Conservation (phyloP, 352 stramenopile species). For the Phytophthora pistaciae region DNA sequence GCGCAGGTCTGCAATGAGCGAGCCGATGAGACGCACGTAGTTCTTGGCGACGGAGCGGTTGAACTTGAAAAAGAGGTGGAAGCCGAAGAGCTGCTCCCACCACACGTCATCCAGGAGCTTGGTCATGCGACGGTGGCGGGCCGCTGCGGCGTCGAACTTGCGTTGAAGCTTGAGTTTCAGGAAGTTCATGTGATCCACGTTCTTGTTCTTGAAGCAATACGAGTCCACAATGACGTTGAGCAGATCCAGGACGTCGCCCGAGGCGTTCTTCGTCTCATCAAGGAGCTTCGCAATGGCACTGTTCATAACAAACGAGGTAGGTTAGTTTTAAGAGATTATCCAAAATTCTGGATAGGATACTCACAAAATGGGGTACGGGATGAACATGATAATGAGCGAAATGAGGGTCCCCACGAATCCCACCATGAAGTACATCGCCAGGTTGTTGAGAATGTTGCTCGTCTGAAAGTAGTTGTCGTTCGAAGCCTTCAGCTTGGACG, state of each 20-base stretch:
- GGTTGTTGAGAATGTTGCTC: slow-evolving; percentile 75
- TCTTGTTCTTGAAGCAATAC: slow-evolving; percentile 92
- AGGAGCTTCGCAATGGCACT: slow-evolving; percentile 70
- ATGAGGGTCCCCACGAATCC: slow-evolving; percentile 76
- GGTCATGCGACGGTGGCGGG: slow-evolving; percentile 67
- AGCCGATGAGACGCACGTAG: slow-evolving; percentile 72
- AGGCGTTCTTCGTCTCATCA: slow-evolving; percentile 53
- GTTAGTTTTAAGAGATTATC: too few relatives aligned
- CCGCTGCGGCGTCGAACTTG: slow-evolving; percentile 69
- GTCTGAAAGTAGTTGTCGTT: slow-evolving; percentile 63
- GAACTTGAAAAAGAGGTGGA: slow-evolving; percentile 74
- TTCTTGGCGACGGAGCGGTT: slow-evolving; percentile 76
- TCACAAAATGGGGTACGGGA: slow-evolving; percentile 85
- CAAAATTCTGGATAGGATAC: slow-evolving; percentile 15
- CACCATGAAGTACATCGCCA: slow-evolving; percentile 82
- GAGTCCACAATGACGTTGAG: slow-evolving; percentile 87
- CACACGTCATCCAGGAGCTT: slow-evolving; percentile 74
- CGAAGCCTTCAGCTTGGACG: slow-evolving; percentile 52
- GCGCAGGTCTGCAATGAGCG: slow-evolving; percentile 68
- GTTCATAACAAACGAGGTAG: background rate
- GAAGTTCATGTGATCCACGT: slow-evolving; percentile 87
- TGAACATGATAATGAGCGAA: slow-evolving; percentile 77
- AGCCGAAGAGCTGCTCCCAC: slow-evolving; percentile 85
- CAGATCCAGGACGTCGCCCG: slow-evolving; percentile 71
- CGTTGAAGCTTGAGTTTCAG: slow-evolving; percentile 73